Evolutionary conservation across 2,329 filamentous ascomycete genomes (phyloP).

Genomic region (Dactylellina parvicollis): DNA sequence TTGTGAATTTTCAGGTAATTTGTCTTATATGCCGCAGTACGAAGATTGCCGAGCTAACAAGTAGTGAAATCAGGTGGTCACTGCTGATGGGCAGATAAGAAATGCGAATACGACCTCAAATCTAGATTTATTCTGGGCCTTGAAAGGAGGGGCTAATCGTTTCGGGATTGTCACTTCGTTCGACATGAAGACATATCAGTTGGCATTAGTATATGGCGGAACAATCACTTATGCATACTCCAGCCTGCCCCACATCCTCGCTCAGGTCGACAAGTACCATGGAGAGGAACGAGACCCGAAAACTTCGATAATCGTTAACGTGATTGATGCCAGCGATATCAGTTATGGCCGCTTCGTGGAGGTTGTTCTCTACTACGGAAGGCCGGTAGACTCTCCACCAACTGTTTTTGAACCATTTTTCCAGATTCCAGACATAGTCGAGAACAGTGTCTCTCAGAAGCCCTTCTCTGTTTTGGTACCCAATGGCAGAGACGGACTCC

Average conservation of each 20-base stretch:
- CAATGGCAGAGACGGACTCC: constrained; percentile 2
- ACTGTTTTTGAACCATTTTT: constrained; percentile 6
- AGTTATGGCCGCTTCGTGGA: constrained; percentile 14
- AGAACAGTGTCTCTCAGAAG: constrained; percentile 7
- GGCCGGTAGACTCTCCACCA: constrained; percentile 1
- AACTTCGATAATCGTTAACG: constrained; percentile 11
- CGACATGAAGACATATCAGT: constrained; percentile 54
- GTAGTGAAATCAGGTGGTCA: constrained; percentile 63
- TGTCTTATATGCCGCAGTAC: background rate
- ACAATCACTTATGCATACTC: constrained; percentile 21
- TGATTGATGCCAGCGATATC: constrained; percentile 22
- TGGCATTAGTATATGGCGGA: constrained; percentile 6
- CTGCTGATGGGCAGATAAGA: constrained; percentile 63
- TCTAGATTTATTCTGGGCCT: constrained; percentile 62
- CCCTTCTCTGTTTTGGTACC: constrained; percentile 12
- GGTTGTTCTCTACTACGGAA: constrained; percentile 17
- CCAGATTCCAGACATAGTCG: constrained; percentile 12
- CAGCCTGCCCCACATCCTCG: constrained; percentile 11
- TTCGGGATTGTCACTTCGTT: constrained; percentile 61
- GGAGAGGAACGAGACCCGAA: constrained; percentile 10
- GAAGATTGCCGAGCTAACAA: no score
- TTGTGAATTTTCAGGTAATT: constrained; percentile 63
- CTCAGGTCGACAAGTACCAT: constrained; percentile 15
- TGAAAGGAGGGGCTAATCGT: constrained; percentile 61
- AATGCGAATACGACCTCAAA: constrained; percentile 63